These are phyloP conservation scores for Hamamelis virginiana DNA, from an alignment of 164 flowering plant species.

Conservation along the genomic window DNA sequence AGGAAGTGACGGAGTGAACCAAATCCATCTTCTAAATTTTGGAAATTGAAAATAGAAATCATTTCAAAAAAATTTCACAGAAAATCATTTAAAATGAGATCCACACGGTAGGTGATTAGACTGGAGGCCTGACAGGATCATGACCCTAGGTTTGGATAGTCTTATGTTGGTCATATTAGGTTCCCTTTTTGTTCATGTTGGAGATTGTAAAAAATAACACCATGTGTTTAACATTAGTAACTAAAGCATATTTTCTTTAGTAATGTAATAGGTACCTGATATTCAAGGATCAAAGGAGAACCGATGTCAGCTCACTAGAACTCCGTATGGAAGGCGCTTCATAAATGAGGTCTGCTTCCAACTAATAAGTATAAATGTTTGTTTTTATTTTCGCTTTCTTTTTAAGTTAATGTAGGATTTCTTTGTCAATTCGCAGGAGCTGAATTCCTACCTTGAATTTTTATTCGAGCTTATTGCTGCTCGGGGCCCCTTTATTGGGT, in stretches of 20 bases:
- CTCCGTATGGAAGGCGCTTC: slow-evolving; percentile 86
- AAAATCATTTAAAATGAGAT: too few relatives aligned
- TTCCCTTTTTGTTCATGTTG: neutral
- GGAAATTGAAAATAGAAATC: too few relatives aligned
- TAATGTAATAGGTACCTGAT: slow-evolving; percentile 73
- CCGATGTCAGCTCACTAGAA: slow-evolving; percentile 85
- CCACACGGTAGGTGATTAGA: too few relatives aligned
- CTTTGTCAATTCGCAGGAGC: slow-evolving; percentile 50
- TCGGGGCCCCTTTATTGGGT: slow-evolving; percentile 74
- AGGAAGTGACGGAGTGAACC: too few relatives aligned
- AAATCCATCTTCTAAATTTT: too few relatives aligned
- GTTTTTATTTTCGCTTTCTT: neutral
- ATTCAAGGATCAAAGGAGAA: slow-evolving; percentile 60
- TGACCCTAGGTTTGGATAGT: too few relatives aligned
- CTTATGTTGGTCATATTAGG: too few relatives aligned
- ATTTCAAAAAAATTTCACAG: too few relatives aligned
- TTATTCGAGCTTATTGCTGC: slow-evolving; percentile 70
- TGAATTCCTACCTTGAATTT: slow-evolving; percentile 73
- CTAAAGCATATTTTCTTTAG: slow-evolving; percentile 12
- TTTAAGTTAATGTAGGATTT: neutral
- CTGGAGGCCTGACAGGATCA: too few relatives aligned
- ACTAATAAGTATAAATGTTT: neutral
- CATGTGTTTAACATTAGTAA: neutral
- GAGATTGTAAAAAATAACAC: neutral
- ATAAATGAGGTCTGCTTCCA: slow-evolving; percentile 54